Percentiles rank a stretch among this genome's conserved stretches.
Conservation (phyloP, 2,329 filamentous ascomycete genomes). For the Calonectria pseudoturangicola region DNA sequence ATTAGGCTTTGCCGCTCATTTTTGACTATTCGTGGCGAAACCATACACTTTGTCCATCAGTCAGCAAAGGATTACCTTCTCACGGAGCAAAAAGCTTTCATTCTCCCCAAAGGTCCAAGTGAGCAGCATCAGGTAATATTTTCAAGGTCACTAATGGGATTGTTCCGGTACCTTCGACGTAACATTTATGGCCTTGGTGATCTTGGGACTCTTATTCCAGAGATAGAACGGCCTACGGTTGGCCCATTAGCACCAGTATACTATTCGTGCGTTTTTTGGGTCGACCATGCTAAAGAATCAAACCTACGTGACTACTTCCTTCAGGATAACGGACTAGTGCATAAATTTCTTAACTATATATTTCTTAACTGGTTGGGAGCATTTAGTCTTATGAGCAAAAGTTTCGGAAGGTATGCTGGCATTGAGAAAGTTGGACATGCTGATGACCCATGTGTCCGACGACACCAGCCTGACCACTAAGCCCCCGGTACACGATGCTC, state of each 20-base stretch:
- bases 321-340: background rate
- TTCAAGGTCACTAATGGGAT: constrained; percentile 59
- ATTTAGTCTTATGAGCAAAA: too few relatives aligned
- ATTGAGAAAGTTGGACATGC: too few relatives aligned
- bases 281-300: constrained; percentile 37
- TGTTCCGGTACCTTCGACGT: constrained; percentile 51
- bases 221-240: constrained; percentile 32
- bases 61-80: constrained; percentile 63
- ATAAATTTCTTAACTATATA: too few relatives aligned
- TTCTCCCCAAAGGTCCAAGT: constrained; percentile 56
- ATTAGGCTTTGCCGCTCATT: background rate
- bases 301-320: background rate
- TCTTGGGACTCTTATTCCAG: constrained; percentile 37
- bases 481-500: background rate
- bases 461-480: too few relatives aligned
- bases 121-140: constrained; percentile 59
- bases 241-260: constrained; percentile 38
- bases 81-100: constrained; percentile 45
- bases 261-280: constrained; percentile 51
- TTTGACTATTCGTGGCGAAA: background rate
- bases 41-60: background rate
- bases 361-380: too few relatives aligned
- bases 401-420: too few relatives aligned
- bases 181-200: constrained; percentile 60
- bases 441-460: too few relatives aligned